Evolutionary conservation across 768 basidiomycete genomes (phyloP), one percentile per base, ranked within the genome.

Genomic region (Suillus tomentosus): DNA sequence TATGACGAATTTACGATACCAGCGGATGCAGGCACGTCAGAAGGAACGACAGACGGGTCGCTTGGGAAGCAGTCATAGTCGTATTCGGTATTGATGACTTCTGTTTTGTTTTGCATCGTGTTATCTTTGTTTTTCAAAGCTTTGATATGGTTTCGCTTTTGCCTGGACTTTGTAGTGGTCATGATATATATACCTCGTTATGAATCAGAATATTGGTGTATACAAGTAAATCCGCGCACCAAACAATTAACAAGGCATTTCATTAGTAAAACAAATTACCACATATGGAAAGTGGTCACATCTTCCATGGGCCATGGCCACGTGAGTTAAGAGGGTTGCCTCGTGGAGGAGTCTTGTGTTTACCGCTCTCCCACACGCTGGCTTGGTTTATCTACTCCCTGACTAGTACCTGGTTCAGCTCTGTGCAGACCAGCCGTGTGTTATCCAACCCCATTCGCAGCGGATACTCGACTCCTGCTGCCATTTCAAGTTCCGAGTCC

Each of bases 1-100:
- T 70, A 92, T 92, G 91, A 76, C 78, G 63, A 82, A 87, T 68
- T 71, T 88, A 51, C 79, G 91, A 59, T 72, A 76, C 63, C 77
- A 81, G n/a, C 67, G 75, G 39, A 76, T 66, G 70, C 60, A 72
- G 22, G 75, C 75, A n/a, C 74, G 75, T 53, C 73, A 71, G 58
- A 75, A 68, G 43, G 75, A 77, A 50, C 67, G 76, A 34, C 73
- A 70, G 64, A 48, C 67, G 0, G 76, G 75, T 6, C 74, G 73
- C 61, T 59, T 71, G 61, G 74, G 75, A n/a, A 76, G 73, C 36
- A 45, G 68, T 64, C 76, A 72, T 48, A 77, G 74, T 53, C 68
- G 68, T 67, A 71, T 73, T 60, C 73, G 76, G 27, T 70, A 69
- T 66, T 76, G 67, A 13, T 22, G 22, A 40, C 40, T 59, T 36